Evolutionary conservation across 495 filamentous ascomycete species (phyloP), one percentile per base, ranked within the genome.

Genomic region (Parathielavia hyrcaniae): DNA sequence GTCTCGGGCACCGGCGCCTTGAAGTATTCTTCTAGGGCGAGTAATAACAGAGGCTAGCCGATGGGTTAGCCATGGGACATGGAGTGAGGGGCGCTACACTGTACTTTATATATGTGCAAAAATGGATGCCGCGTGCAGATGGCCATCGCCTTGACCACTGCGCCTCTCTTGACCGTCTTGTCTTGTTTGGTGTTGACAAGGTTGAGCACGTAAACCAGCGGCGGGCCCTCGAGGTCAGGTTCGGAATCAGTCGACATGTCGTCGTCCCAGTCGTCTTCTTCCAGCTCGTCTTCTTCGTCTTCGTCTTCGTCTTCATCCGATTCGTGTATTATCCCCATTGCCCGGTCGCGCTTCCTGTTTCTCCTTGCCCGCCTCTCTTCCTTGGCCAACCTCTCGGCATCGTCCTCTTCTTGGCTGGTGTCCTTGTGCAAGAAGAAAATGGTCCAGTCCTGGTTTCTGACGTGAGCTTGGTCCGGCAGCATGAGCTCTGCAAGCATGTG

Each of bases 361-460:
- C 73, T 72, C 57, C 73, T 67, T 39, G 72, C 72, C 43, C 70
- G 68, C 56, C 77, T 71, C 67, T 82, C 76, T 69, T 80, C 75
- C 68, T 80, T 78, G 67, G 60, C 68, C 58, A 67, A 77, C 73
- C 59, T 65, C 69, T 75, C 78, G 67, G 57, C 76, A n/a, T 89
- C 88, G 38, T 90, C 89, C 11, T 87, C 89, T 50, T 89, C 86
- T 47, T 84, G 79, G 60, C 81, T 90, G 6, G 84, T 87, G 69
- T 97, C 95, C 69, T 97, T 97, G 67, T 97, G 93, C 49, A 99
- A 67, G 64, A 99, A 99, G 75, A 99, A 99, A 14, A 97, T 95
- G 35, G 93, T 99, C 93, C 93, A 99, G 71, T 99, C 93, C 70
- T 97, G 91, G 65, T 86, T 92, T 32, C 95, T 81, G 36, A 92